Percentiles rank a stretch among this genome's conserved stretches.
Evolutionary conservation across 2,329 filamentous ascomycete species (phyloP).

Genomic region (Emergomyces pasteurianus): DNA sequence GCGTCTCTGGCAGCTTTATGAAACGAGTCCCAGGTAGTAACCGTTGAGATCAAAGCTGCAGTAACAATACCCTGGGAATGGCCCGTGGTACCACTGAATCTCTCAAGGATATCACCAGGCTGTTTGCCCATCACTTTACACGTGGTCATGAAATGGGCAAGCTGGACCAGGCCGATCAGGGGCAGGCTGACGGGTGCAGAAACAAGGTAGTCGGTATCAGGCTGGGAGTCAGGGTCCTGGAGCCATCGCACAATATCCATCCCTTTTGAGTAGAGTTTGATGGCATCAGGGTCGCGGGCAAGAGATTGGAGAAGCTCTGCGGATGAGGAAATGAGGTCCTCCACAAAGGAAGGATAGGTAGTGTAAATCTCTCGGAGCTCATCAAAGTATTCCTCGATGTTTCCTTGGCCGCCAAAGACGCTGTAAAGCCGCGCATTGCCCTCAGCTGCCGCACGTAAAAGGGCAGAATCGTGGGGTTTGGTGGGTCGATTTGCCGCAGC

Average conservation of each 20-base stretch:
- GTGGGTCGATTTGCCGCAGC: slow-evolving; percentile 73
- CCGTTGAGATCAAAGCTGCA: slow-evolving; percentile 79
- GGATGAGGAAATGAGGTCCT: slow-evolving; percentile 67
- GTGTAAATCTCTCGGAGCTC: slow-evolving; percentile 84
- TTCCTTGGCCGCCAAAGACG: slow-evolving; percentile 93
- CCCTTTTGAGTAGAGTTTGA: slow-evolving; percentile 96
- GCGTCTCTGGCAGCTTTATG: slow-evolving; percentile 66
- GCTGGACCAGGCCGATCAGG: slow-evolving; percentile 87
- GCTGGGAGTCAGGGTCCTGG: slow-evolving; percentile 75
- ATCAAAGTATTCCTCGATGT: slow-evolving; percentile 99
- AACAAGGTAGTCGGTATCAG: slow-evolving; percentile 86
- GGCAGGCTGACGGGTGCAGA: slow-evolving; percentile 93
- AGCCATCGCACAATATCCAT: slow-evolving; percentile 91
- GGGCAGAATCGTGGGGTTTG: slow-evolving; percentile 83
- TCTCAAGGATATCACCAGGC: slow-evolving; percentile 75
- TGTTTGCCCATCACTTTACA: slow-evolving; percentile 84
- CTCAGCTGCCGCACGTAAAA: slow-evolving; percentile 78
- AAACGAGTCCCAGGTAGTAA: slow-evolving; percentile 88
- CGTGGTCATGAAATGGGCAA: slow-evolving; percentile 89
- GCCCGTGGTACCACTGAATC: slow-evolving; percentile 78
- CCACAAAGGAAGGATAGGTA: slow-evolving; percentile 83
- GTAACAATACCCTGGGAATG: slow-evolving; percentile 96
- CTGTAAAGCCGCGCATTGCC: slow-evolving; percentile 76
- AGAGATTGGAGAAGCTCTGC: slow-evolving; percentile 81
- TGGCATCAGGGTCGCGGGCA: slow-evolving; percentile 69